Conservation (phyloP, 768 basidiomycete species). For the Lepiota brunneoincarnata region DNA sequence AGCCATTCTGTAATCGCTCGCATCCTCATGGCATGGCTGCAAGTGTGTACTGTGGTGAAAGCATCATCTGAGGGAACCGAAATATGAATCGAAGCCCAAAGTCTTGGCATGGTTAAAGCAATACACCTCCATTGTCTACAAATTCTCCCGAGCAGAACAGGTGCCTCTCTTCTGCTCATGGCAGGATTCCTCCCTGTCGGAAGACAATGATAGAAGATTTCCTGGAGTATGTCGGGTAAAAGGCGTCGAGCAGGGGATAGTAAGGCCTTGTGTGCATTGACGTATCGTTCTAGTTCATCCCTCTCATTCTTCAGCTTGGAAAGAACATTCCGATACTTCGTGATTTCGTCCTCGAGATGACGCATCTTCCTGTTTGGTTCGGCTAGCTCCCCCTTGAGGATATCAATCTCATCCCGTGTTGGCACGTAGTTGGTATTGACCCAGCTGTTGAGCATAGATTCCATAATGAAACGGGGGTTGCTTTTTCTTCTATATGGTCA, state of each 20-base stretch:
- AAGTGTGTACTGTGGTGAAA: not conserved
- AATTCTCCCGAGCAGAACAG: slow-evolving; percentile 15
- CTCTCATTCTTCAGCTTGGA: not conserved
- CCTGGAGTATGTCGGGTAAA: slow-evolving; percentile 16
- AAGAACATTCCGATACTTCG: not conserved
- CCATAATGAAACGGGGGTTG: slow-evolving; percentile 2
- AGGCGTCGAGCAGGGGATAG: slow-evolving; percentile 14
- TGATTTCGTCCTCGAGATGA: not conserved
- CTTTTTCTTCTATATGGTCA: too few relatives aligned
- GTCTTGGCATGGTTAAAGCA: slow-evolving; percentile 9
- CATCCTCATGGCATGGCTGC: not conserved
- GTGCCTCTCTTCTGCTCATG: slow-evolving; percentile 15
- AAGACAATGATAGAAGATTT: slow-evolving; percentile 17
- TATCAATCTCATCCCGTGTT: not conserved
- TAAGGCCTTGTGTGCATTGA: not conserved
- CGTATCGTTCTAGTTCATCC: not conserved
- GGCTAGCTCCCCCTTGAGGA: not conserved
- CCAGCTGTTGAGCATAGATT: not conserved
- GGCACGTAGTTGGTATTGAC: slow-evolving; percentile 10
- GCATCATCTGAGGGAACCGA: slow-evolving; percentile 10
- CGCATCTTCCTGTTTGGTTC: not conserved
- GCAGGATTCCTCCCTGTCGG: slow-evolving; percentile 15
- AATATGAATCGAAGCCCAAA: slow-evolving; percentile 18
- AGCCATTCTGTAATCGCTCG: slow-evolving; percentile 8
- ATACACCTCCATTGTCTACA: slow-evolving; percentile 17